Base-by-base conservation (phyloP, 1,284 basidiomycete species). In the Cryptococcus sp. region DNA sequence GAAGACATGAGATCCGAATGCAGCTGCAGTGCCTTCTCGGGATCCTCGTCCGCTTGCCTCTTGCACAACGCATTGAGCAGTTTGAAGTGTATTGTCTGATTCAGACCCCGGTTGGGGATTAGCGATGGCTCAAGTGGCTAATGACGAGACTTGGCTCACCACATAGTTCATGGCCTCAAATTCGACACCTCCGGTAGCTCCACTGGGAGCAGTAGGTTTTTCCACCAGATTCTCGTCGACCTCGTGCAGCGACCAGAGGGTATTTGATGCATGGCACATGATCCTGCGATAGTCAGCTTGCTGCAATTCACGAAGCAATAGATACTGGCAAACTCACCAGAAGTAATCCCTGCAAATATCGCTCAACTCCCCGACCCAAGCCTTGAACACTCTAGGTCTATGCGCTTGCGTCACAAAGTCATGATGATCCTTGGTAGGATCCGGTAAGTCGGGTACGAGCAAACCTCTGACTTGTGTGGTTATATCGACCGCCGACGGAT, bases 121-220 rank as follows among this genome's bases (percentile, higher is more conserved):
- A 23, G n/a, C 8, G 44, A 26, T 13, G 46, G 8, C 17, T 23
- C 16, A 7, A 7, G 46, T 16, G 15, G 19, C 19, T 20, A 16
- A 25, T 34, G 29, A 25, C 23, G 50, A 54, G 37, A 22, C n/a
- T 40, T 40, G 8, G 80, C 88, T 67, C 71, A 94, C 93, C 67
- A 95, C 86, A 76, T 98, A 98, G 16, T 84, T 84, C 88, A 98
- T 96, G 0, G 95, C 95, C 77, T 99, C 95, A 73, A 89, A 94
- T 74, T 98, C 95, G 11, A 99, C 96, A 11, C 96, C 95, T 8
- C 95, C 96, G 0, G 96, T 98, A 86, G 98, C 97, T 7, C 95
- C 95, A 7, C 93, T 92, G 0, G 96, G 95, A 3, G 96, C 95
- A 39, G 91, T 85, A 3, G 95, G 96, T 67, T 87, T 89, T 77